phyloP scores from a whole-genome alignment of 164 flowering plant genomes.

The Magnolia changhungtana region DNA sequence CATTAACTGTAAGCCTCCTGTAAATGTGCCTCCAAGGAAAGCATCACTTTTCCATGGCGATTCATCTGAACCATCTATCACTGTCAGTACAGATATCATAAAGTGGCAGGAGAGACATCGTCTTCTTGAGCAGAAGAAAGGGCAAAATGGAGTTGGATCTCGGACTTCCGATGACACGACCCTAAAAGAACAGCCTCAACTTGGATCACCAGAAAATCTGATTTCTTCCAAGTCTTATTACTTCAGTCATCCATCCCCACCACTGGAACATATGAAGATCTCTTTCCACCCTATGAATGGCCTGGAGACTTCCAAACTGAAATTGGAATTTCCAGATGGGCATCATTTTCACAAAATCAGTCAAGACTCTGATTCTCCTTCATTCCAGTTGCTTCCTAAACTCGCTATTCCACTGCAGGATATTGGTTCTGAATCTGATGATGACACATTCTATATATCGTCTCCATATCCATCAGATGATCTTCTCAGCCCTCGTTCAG shows the following conservation, averaged over 20 bases:
- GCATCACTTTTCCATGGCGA: slow-evolving; percentile 27
- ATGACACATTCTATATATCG: slow-evolving; percentile 78
- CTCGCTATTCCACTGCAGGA: slow-evolving; percentile 32
- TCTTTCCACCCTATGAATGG: slow-evolving; percentile 63
- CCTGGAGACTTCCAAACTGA: slow-evolving; percentile 52
- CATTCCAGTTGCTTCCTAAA: slow-evolving; percentile 82
- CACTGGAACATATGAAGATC: slow-evolving; percentile 83
- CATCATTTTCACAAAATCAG: slow-evolving; percentile 30
- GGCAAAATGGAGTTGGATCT: slow-evolving; percentile 4
- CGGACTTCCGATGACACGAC: slow-evolving; percentile 25
- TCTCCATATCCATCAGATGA: slow-evolving; percentile 67
- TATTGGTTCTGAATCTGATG: slow-evolving; percentile 63
- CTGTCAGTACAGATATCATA: slow-evolving; percentile 16
- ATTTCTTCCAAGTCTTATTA: slow-evolving; percentile 21
- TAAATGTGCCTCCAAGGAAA: slow-evolving; percentile 44
- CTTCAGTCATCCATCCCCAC: slow-evolving; percentile 54
- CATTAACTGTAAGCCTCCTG: slow-evolving; percentile 27
- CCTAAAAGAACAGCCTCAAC: slow-evolving; percentile 23
- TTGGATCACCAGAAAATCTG: slow-evolving; percentile 33
- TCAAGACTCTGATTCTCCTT: slow-evolving; percentile 54
- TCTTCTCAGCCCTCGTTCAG: slow-evolving; percentile 50
- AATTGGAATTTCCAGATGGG: slow-evolving; percentile 62
- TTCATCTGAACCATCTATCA: slow-evolving; percentile 20
- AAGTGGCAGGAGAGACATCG: slow-evolving; percentile 20
- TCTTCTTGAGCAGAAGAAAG: slow-evolving; percentile 15